These are phyloP conservation scores for Hymenoscyphus repandus DNA, from an alignment of 2,329 filamentous ascomycete species.

Conservation along the genomic window DNA sequence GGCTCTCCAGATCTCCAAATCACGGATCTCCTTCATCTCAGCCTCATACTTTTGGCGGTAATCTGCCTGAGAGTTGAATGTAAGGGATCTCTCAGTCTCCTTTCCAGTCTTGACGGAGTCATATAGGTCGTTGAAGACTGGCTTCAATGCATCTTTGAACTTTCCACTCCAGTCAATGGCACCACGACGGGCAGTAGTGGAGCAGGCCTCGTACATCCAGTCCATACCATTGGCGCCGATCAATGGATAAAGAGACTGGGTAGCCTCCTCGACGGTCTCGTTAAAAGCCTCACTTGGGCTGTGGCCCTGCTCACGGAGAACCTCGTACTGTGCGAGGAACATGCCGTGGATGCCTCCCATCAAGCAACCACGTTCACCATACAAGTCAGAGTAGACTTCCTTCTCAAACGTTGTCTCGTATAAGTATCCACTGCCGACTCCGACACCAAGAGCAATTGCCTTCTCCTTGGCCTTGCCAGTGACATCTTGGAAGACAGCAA, in stretches of 20 bases:
- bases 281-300: constrained; percentile 98
- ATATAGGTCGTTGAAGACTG: constrained; percentile 97
- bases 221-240: constrained; percentile 99
- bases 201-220: constrained; percentile 99
- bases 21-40: constrained; percentile 97
- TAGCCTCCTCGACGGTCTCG: constrained; percentile 99
- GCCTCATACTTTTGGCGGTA: constrained; percentile 97
- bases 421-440: constrained; percentile 95
- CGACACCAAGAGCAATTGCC: constrained; percentile 92
- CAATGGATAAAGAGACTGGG: constrained; percentile 94
- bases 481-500: constrained; percentile 97
- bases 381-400: constrained; percentile 99
- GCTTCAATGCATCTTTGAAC: constrained; percentile 99
- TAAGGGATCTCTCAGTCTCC: constrained; percentile 93
- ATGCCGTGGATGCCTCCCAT: constrained; percentile 99
- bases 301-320: constrained; percentile 97
- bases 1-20: constrained; percentile 97
- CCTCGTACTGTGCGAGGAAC: constrained; percentile 99
- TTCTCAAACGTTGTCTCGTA: constrained; percentile 99
- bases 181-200: constrained; percentile 94
- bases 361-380: constrained; percentile 98
- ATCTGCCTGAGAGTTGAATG: constrained; percentile 93
- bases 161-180: constrained; percentile 97
- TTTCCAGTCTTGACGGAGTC: constrained; percentile 83
- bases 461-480: constrained; percentile 98